Conservation (phyloP, 768 basidiomycete genomes). For the Russula brevipes region DNA sequence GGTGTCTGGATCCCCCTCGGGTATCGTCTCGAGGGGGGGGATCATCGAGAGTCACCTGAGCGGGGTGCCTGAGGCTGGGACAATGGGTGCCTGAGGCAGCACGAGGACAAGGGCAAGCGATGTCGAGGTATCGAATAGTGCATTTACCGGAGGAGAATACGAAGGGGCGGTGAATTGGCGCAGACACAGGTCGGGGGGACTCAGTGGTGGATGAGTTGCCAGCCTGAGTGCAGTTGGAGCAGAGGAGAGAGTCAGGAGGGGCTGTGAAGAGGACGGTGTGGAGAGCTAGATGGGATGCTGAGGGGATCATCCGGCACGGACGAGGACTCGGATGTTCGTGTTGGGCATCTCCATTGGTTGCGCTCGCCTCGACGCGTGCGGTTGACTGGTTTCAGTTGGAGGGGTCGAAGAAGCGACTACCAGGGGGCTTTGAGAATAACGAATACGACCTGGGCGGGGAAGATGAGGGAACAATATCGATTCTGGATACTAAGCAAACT, state of each 20-base stretch:
- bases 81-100: background rate
- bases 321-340: background rate
- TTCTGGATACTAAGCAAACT: too few species aligned
- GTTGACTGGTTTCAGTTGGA: slow-evolving; percentile 33
- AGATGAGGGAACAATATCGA: background rate
- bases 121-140: slow-evolving; percentile 42
- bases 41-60: slow-evolving; percentile 35
- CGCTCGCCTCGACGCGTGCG: slow-evolving; percentile 39
- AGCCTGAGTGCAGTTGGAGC: slow-evolving; percentile 8
- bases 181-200: slow-evolving; percentile 65
- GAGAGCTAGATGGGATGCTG: background rate
- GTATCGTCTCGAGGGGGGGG: slow-evolving; percentile 41
- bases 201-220: slow-evolving; percentile 51
- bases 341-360: slow-evolving; percentile 26
- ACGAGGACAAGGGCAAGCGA: slow-evolving; percentile 8
- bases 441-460: slow-evolving; percentile 58
- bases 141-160: slow-evolving; percentile 55
- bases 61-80: slow-evolving; percentile 26
- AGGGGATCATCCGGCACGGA: slow-evolving; percentile 11
- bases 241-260: slow-evolving; percentile 4
- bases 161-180: slow-evolving; percentile 80
- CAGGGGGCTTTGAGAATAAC: slow-evolving; percentile 74
- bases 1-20: slow-evolving; percentile 75
- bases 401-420: slow-evolving; percentile 68
- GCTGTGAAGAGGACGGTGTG: background rate